phyloP scores from a whole-genome alignment of 2,329 filamentous ascomycete genomes.

The Dissoconium aciculare region DNA sequence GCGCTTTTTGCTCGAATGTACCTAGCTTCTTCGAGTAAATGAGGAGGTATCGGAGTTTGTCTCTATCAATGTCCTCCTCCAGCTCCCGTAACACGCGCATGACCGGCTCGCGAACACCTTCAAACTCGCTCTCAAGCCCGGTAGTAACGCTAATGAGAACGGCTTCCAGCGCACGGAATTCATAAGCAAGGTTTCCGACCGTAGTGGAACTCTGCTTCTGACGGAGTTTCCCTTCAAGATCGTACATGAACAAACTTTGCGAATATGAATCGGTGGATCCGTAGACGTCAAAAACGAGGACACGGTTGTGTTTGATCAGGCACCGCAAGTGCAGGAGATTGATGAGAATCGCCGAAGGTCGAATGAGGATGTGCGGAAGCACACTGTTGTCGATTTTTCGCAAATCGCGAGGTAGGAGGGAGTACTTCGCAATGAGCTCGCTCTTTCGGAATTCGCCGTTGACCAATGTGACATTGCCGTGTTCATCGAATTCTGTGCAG shows the following conservation, averaged over 20 bases:
- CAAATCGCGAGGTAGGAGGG: conserved; percentile 80
- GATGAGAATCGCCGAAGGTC: conserved; percentile 81
- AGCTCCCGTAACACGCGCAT: conserved; percentile 76
- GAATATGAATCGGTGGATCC: conserved; percentile 89
- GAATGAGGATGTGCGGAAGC: conserved; percentile 85
- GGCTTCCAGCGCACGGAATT: conserved; percentile 89
- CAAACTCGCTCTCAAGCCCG: conserved; percentile 85
- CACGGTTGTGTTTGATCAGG: conserved; percentile 84
- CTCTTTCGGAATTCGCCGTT: conserved; percentile 97
- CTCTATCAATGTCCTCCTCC: conserved; percentile 90
- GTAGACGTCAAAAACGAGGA: conserved; percentile 91
- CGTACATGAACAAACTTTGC: conserved; percentile 95
- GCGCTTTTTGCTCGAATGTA: conserved; percentile 94
- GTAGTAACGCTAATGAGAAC: conserved; percentile 87
- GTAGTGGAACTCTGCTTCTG: conserved; percentile 49
- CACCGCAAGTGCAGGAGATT: conserved; percentile 94
- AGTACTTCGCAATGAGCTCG: conserved; percentile 94
- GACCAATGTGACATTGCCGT: conserved; percentile 79
- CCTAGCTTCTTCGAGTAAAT: conserved; percentile 91
- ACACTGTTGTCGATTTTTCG: conserved; percentile 96
- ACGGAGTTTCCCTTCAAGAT: conserved; percentile 79
- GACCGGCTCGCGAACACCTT: conserved; percentile 82
- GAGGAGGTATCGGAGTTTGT: conserved; percentile 79
- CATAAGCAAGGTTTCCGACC: conserved; percentile 61
- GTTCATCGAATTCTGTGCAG: conserved; percentile 89